Base-by-base conservation (phyloP, 352 stramenopile genomes). In the Pythium oligandrum region DNA sequence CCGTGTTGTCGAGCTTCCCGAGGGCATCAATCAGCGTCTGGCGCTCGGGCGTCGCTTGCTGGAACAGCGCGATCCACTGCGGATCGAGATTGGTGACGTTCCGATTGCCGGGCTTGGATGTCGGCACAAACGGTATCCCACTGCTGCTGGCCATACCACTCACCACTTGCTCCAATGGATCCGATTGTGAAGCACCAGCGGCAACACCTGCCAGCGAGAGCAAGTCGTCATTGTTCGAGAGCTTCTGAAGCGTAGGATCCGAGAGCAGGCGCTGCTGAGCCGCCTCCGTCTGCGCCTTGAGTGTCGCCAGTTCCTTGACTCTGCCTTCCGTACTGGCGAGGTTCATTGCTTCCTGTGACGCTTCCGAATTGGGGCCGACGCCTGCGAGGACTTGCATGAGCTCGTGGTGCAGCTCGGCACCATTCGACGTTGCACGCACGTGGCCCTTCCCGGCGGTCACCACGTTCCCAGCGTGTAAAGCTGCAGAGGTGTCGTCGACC, bases 1-100 rank as follows among this genome's bases (percentile, higher is more conserved):
- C 34, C n/a, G 42, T 7, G 1, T 7, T 31, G 12, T 66, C 53
- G 8, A 66, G 49, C 48, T 57, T 60, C 40, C 17, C 30, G 4
- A 66, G 40, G 6, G 48, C 53, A 33, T 45, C 57, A n/a, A 66
- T 56, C 8, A 66, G 53, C 36, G 60, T 52, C 52, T 60, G 47
- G 42, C 53, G 59, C 38, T 57, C 59, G 4, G 48, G 32, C 30
- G 48, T 53, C 4, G 53, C 45, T n/a, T 54, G 59, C 44, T 66
- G 51, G 44, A 66, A 66, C 12, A 66, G 44, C n/a, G 52, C 43
- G 5, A 48, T 53, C 59, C 59, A 66, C 39, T 66, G 52, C 40
- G 52, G 59, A 57, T 66, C 59, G 4, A 57, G 10, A 9, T 47
- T 26, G 58, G 4, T 55, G 52, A 26, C 40, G 17, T 26, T 45